These are phyloP conservation scores for Pichia scutulata DNA, from an alignment of 805 yeast species.

Conservation along the genomic window DNA sequence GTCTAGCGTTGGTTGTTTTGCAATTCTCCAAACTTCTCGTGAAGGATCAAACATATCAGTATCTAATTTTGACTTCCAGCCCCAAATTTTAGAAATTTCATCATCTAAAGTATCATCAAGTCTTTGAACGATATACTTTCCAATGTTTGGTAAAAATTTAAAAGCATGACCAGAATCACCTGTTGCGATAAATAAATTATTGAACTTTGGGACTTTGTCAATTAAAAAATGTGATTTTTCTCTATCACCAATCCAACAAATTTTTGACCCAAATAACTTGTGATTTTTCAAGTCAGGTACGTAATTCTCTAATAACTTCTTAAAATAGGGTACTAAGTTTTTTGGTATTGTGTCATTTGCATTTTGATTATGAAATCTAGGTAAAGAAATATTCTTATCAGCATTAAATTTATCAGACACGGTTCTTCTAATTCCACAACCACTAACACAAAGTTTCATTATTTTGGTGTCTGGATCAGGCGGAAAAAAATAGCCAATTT, in stretches of 20 bases:
- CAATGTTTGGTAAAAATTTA: constrained; percentile 39
- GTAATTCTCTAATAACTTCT: constrained; percentile 22
- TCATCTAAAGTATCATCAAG: constrained; percentile 23
- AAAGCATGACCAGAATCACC: constrained; percentile 42
- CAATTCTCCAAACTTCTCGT: constrained; percentile 20
- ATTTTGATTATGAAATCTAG: constrained; percentile 27
- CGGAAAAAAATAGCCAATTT: constrained; percentile 40
- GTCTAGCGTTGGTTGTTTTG: constrained; percentile 10
- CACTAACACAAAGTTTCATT: constrained; percentile 33
- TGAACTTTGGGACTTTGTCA: constrained; percentile 28
- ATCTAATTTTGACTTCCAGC: constrained; percentile 22
- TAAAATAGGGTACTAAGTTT: constrained; percentile 21
- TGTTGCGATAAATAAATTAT: constrained; percentile 31
- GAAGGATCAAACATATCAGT: constrained; percentile 16
- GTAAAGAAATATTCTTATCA: constrained; percentile 24
- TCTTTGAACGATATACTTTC: constrained; percentile 30
- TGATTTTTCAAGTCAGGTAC: constrained; percentile 32
- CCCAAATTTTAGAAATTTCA: constrained; percentile 23
- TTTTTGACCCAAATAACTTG: constrained; percentile 24
- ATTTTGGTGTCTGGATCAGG: constrained; percentile 34
- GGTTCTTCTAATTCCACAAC: constrained; percentile 24
- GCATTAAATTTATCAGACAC: constrained; percentile 12
- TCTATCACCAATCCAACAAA: constrained; percentile 34
- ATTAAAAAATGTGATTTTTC: constrained; percentile 32
- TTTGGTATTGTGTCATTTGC: constrained; percentile 32